A percentile compares a stretch with the other conserved stretches of the same genome.
Evolutionary conservation across 78 protist species (phyloP).

Genomic region (Cyanophora paradoxa): DNA sequence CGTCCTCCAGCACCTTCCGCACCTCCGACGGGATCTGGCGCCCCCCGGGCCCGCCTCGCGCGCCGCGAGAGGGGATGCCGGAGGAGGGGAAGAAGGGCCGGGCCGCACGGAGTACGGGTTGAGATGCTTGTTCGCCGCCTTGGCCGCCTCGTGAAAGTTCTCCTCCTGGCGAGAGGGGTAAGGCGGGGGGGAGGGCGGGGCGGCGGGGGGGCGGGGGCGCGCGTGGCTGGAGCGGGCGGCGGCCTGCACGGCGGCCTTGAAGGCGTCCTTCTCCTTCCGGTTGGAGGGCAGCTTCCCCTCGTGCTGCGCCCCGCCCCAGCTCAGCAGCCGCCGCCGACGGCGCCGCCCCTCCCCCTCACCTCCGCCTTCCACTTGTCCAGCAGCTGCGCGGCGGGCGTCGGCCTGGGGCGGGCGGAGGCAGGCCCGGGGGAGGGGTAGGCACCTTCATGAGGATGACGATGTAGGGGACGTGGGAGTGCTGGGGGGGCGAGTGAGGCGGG

Average conservation of each 20-base stretch:
- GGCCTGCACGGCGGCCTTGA: slow-evolving; percentile 18
- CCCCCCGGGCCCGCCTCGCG: background rate
- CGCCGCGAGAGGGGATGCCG: background rate
- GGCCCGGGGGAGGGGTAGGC: no score
- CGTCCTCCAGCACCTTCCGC: slow-evolving; percentile 33
- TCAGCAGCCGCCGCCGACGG: no score
- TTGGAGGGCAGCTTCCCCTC: slow-evolving; percentile 14
- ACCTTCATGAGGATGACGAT: slow-evolving; percentile 15
- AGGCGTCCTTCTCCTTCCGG: slow-evolving; percentile 46
- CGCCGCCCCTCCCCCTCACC: no score
- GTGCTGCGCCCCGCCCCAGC: background rate
- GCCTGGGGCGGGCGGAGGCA: no score
- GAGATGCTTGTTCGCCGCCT: slow-evolving; percentile 22
- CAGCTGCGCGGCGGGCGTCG: no score
- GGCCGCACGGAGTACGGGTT: background rate
- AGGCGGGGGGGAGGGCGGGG: background rate
- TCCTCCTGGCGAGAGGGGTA: no score
- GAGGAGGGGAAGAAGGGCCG: background rate
- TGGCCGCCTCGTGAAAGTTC: slow-evolving; percentile 59
- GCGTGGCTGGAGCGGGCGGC: background rate
- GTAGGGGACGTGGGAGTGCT: slow-evolving; percentile 63
- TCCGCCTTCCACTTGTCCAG: background rate
- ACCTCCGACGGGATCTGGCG: slow-evolving; percentile 34
- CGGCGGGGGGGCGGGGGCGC: background rate
- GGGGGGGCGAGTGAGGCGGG: background rate